Evolutionary conservation across 2,329 filamentous ascomycete species (phyloP), one percentile per base, ranked within the genome.

Genomic region (Raffaelea ambrosiae): DNA sequence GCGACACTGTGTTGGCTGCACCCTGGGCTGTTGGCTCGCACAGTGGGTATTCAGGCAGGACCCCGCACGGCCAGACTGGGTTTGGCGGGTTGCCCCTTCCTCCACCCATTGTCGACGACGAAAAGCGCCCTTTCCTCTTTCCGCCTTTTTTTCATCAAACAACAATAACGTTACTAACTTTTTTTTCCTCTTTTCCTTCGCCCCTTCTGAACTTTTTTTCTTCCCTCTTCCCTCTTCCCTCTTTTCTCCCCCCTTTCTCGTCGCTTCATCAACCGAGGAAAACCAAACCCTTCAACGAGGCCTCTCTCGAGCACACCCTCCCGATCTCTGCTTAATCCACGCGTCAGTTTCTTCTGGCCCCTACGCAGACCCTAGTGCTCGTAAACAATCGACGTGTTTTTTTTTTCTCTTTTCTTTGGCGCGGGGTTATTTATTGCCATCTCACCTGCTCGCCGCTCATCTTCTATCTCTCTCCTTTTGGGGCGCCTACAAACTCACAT

Each of bases 31-130:
- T 5, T 10, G 35, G 16, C 7, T 19, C 18, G 8, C 35, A 38
- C 18, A 19, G 35, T 38, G 14, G 13, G 35, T 14, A 38, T 38
- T 38, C 16, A 5, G 16, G 31, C 18, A 18, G 5, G 10, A 5
- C 14, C 5, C 14, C 18, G 10, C 18, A 29, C 26, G 26, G 41
- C 29, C 33, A 5, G 19, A 7, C 18, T 41, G 14, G 38, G 43
- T 39, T 20, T 22, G 40, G 33, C 45, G 45, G 50, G 46, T 44
- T 47, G 50, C 46, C 44, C 52, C 52, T 51, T 52, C 48, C 46
- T 40, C 38, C 48, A 14, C 40, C 40, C 47, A 35, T 18, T 33
- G 36, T 36, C 38, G 29, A 39, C 26, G 26, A 29, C 26, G 26
- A 44, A 44, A 48, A 44, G 26, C 45, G 42, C 33, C 46, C 31